These are phyloP conservation scores for Marasmius fiardii DNA, from an alignment of 1,284 basidiomycete genomes.

Conservation along the genomic window DNA sequence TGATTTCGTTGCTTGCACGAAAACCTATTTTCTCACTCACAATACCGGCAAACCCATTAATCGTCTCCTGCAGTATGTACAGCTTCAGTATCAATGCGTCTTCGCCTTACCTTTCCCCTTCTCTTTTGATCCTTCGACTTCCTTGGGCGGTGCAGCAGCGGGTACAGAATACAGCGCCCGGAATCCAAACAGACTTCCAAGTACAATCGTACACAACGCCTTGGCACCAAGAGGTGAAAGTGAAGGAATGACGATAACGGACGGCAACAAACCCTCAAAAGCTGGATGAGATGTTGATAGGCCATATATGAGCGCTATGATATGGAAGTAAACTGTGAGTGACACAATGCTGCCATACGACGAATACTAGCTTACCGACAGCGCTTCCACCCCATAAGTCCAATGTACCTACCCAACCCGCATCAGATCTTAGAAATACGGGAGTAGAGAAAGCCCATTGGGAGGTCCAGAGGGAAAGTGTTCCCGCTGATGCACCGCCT, in stretches of 20 bases:
- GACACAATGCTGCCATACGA: constrained; percentile 7
- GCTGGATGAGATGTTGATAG: constrained; percentile 28
- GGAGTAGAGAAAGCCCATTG: constrained; percentile 41
- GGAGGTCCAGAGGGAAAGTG: constrained; percentile 34
- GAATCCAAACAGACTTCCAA: constrained; percentile 28
- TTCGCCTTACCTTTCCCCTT: not conserved
- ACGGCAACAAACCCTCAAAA: constrained; percentile 16
- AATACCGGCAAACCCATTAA: too few species aligned
- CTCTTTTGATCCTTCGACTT: not conserved
- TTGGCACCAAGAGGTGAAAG: constrained; percentile 25
- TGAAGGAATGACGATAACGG: constrained; percentile 15
- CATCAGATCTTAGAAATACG: constrained; percentile 33
- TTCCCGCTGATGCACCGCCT: constrained; percentile 40
- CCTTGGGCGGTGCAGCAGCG: not conserved
- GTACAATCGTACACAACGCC: constrained; percentile 25
- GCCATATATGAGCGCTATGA: constrained; percentile 27
- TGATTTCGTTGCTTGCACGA: too few species aligned
- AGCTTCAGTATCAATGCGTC: not conserved
- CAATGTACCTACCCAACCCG: constrained; percentile 32
- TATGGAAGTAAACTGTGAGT: too few species aligned
- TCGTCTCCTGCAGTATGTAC: too few species aligned
- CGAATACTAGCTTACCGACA: constrained; percentile 36
- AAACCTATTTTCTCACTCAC: too few species aligned
- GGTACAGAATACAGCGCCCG: constrained; percentile 18
- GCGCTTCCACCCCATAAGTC: constrained; percentile 46